phyloP scores from a whole-genome alignment of 768 basidiomycete genomes.

The Phlegmacium glaucopus region DNA sequence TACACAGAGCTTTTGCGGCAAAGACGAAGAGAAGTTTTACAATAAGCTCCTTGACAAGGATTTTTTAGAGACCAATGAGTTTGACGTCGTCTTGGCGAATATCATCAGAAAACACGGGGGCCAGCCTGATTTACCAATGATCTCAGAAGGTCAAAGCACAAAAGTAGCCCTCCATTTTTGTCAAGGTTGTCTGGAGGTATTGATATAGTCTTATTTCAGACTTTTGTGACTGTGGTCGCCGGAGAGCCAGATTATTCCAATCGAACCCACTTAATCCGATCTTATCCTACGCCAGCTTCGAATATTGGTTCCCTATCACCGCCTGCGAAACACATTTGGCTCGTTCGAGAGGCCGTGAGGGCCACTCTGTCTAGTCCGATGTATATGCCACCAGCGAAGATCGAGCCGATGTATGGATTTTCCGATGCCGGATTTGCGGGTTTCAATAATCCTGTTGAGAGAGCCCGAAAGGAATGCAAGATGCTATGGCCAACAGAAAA shows the following conservation, averaged over 20 bases:
- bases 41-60: slow-evolving; percentile 10
- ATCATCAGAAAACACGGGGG: too few species aligned
- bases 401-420: slow-evolving; percentile 16
- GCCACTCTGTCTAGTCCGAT: slow-evolving; percentile 16
- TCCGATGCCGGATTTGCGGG: slow-evolving; percentile 22
- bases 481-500: slow-evolving; percentile 13
- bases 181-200: too few species aligned
- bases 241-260: slow-evolving; percentile 19
- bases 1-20: slow-evolving; percentile 9
- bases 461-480: slow-evolving; percentile 12
- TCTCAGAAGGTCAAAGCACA: too few species aligned
- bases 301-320: slow-evolving; percentile 3
- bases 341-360: slow-evolving; percentile 16
- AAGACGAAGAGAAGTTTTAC: slow-evolving; percentile 13
- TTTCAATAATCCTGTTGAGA: slow-evolving; percentile 19
- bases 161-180: too few species aligned
- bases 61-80: too few species aligned
- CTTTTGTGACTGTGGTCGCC: slow-evolving; percentile 20
- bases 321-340: slow-evolving; percentile 16
- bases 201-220: not conserved
- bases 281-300: slow-evolving; percentile 9
- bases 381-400: slow-evolving; percentile 13
- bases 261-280: slow-evolving; percentile 18
- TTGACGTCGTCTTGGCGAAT: too few species aligned
- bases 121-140: too few species aligned